phyloP scores from a whole-genome alignment of 163 green algal genomes.

The Botryococcus braunii region DNA sequence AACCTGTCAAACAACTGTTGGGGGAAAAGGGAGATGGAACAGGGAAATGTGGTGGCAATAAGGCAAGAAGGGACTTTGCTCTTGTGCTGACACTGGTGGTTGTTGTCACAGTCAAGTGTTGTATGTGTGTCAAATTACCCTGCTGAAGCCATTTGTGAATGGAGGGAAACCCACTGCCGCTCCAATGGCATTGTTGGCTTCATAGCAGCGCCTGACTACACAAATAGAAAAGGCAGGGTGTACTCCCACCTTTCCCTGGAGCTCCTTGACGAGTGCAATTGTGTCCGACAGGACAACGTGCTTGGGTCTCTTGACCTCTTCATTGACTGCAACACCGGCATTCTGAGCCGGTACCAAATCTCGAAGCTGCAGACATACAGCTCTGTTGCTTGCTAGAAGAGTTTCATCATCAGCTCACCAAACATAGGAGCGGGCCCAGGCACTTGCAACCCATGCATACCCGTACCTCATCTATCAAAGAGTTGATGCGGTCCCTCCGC shows the following conservation, averaged over 20 bases:
- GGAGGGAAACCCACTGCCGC: too few species aligned
- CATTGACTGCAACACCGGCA: slow-evolving; percentile 1
- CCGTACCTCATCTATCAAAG: slow-evolving; percentile 66
- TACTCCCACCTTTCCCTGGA: slow-evolving; percentile 41
- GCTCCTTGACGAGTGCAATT: slow-evolving; percentile 56
- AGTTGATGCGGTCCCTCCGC: slow-evolving; percentile 71
- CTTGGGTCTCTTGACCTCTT: slow-evolving; percentile 54
- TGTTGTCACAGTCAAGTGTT: too few species aligned
- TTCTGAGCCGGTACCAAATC: slow-evolving; percentile 58
- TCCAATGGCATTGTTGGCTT: too few species aligned
- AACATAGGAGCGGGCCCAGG: neutral
- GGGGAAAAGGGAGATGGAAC: too few species aligned
- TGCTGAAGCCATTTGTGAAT: too few species aligned
- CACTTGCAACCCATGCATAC: neutral
- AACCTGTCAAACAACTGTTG: too few species aligned
- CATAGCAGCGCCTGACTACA: too few species aligned
- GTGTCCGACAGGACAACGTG: slow-evolving; percentile 74
- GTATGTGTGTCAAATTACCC: too few species aligned
- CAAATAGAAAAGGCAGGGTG: too few species aligned
- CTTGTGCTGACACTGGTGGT: too few species aligned
- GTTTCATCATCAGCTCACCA: neutral
- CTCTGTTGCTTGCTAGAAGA: neutral
- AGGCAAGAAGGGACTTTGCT: too few species aligned
- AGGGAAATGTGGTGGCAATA: too few species aligned
- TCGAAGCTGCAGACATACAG: slow-evolving; percentile 33